Evolutionary conservation across 176 grass and related monocot genomes (phyloP).

Genomic region (Oryza punctata): DNA sequence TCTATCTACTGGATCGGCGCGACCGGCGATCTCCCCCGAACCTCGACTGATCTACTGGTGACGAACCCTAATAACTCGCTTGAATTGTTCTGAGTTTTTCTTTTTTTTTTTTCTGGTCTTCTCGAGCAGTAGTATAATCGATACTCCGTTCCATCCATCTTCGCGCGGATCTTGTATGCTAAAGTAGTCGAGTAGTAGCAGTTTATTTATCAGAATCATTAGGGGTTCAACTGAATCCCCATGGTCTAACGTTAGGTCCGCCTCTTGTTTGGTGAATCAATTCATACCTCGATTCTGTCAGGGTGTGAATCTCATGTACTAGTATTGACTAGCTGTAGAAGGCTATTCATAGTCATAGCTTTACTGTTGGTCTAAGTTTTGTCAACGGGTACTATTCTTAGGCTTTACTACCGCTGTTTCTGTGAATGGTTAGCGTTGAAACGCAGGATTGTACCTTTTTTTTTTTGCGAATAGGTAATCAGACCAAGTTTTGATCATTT

Average conservation of each 20-base stretch:
- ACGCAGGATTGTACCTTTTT: background rate
- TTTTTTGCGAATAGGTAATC: background rate
- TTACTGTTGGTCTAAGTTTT: background rate
- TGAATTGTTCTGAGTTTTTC: background rate
- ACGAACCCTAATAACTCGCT: constrained; percentile 1
- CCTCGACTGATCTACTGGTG: background rate
- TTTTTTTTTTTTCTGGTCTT: background rate
- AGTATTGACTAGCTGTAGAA: constrained; percentile 18
- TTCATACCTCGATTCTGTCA: constrained; percentile 13
- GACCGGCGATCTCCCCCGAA: background rate
- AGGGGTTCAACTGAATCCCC: background rate
- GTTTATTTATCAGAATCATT: background rate
- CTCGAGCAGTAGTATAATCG: background rate
- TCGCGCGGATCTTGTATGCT: background rate
- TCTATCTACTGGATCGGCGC: background rate
- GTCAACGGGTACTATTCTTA: constrained; percentile 23
- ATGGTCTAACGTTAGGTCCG: background rate
- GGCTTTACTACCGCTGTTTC: constrained; percentile 21
- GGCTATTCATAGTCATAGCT: constrained; percentile 14
- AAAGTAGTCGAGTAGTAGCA: background rate
- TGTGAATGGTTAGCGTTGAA: constrained; percentile 8
- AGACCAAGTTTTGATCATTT: constrained; percentile 16
- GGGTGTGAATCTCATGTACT: constrained; percentile 31
- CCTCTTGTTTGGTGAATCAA: background rate
- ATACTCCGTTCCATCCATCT: background rate